phyloP scores from a whole-genome alignment of 768 basidiomycete species.

The Pleurotus ostreatus region DNA sequence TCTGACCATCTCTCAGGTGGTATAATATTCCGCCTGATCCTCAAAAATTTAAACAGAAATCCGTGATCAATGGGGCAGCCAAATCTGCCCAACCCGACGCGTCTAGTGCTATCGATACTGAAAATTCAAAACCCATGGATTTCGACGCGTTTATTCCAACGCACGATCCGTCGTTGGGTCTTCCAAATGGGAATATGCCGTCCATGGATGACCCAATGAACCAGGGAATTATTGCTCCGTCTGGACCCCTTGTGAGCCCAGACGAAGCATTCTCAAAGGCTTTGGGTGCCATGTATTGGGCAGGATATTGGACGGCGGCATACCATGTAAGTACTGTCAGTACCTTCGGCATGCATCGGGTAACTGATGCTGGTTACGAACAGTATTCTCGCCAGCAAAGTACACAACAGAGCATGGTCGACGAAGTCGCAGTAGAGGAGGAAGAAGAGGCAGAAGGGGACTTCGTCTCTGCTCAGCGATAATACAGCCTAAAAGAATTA shows the following conservation, averaged over 20 bases:
- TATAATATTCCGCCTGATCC: constrained; percentile 59
- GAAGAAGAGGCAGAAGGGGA: constrained; percentile 22
- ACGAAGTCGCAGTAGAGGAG: constrained; percentile 23
- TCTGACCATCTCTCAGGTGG: constrained; percentile 47
- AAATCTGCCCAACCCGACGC: constrained; percentile 8
- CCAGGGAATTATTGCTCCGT: constrained; percentile 27
- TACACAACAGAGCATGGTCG: background rate
- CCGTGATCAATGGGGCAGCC: constrained; percentile 7
- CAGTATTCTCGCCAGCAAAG: background rate
- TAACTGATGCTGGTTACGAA: background rate
- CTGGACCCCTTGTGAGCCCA: constrained; percentile 43
- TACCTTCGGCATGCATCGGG: background rate
- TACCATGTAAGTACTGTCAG: constrained; percentile 61
- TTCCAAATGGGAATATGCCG: constrained; percentile 17
- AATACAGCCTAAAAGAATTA: constrained; percentile 7
- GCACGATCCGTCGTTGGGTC: constrained; percentile 60
- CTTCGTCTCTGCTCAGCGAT: constrained; percentile 39
- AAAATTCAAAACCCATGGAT: constrained; percentile 52
- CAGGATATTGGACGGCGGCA: constrained; percentile 83
- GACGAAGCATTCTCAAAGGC: constrained; percentile 79
- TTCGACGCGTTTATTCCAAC: constrained; percentile 69
- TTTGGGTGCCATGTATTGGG: constrained; percentile 80
- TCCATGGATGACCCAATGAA: constrained; percentile 21
- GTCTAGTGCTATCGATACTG: constrained; percentile 32
- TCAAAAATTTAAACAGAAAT: constrained; percentile 16